Base-by-base conservation (phyloP, 257 asterid genomes). In the Mentha longifolia region DNA sequence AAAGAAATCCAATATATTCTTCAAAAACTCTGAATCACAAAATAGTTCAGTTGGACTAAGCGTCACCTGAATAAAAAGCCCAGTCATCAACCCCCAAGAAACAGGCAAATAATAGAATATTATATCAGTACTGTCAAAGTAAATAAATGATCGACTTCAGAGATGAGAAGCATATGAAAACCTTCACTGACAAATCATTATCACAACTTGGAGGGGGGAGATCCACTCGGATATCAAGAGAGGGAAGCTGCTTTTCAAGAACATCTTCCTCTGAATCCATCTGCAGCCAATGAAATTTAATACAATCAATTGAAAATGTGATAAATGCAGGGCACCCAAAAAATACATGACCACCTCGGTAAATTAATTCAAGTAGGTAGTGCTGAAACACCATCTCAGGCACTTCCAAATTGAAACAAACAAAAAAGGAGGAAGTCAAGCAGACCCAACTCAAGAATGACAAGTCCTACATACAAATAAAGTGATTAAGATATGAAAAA, bases 121-220 rank as follows among this genome's bases (percentile, higher is more conserved):
- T 30, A 67, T 35, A 64, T 57, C 42, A 46, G 59, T 49, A 68
- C 28, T 60, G 47, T 49, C 19, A 57, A 25, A 68, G 61, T 33
- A 66, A 59, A n/a, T 9, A 7, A 41, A 25, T 37, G 72, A 78
- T 50, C 46, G 33, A 71, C 69, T 49, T 16, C 55, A 72, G 63
- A 65, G 63, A 60, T 35, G 61, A 35, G 61, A 77, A 58, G 49
- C 43, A 70, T 19, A 25, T 64, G 58, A 65, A 71, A 51, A 94
- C 97, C 97, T 94, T 91, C 73, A 91, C 84, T 30, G 88, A 85
- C 46, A 89, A 81, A 78, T 75, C 70, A 59, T 67, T 74, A 72
- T 79, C 88, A 74, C 70, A 73, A 72, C 70, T 81, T 56, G 85
- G 71, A 65, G 91, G 84, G 9, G 84, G 80, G 64, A 87, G 80